Percentiles rank a stretch among this genome's conserved stretches.
Evolutionary conservation across 2,329 filamentous ascomycete species (phyloP).

Genomic region (Fusarium kyushuense): DNA sequence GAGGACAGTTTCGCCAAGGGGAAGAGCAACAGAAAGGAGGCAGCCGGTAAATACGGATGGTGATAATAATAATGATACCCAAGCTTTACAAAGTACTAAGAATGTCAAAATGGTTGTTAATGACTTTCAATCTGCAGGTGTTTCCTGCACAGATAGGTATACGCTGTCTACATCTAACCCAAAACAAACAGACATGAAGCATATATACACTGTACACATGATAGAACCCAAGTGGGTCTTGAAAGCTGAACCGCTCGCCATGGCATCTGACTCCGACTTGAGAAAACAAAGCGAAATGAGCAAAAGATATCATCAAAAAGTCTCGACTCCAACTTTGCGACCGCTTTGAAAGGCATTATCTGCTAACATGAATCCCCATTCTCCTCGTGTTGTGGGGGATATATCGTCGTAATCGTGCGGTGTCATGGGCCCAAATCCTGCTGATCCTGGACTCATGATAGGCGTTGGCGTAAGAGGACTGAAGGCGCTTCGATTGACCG

Average conservation of each 20-base stretch:
- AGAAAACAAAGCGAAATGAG: conserved; percentile 7
- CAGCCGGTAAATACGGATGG: conserved; percentile 88
- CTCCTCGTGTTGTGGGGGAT: conserved; percentile 70
- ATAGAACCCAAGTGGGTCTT: conserved; percentile 19
- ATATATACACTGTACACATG: conserved; percentile 6
- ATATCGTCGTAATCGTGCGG: conserved; percentile 72
- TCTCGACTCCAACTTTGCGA: conserved; percentile 63
- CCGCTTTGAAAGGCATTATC: conserved; percentile 59
- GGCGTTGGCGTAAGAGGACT: conserved; percentile 43
- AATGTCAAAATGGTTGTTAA: conserved; percentile 16
- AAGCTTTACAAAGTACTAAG: conserved; percentile 18
- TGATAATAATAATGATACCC: conserved; percentile 52
- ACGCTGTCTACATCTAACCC: conserved; percentile 26
- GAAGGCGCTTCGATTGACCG: conserved; percentile 37
- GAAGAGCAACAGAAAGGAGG: conserved; percentile 82
- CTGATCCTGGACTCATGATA: conserved; percentile 40
- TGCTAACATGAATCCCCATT: conserved; percentile 72
- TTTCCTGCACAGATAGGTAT: conserved; percentile 1
- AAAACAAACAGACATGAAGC: conserved; percentile 19
- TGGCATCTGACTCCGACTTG: conserved; percentile 13
- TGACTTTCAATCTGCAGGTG: conserved; percentile 7
- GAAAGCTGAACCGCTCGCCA: conserved; percentile 27
- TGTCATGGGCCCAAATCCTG: conserved; percentile 62
- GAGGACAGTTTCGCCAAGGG: conserved; percentile 92
- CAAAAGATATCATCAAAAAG: conserved; percentile 34